Percentiles rank a stretch among this genome's conserved stretches.
Evolutionary conservation across 2,329 filamentous ascomycete genomes (phyloP).

Genomic region (Onygenales sp.): DNA sequence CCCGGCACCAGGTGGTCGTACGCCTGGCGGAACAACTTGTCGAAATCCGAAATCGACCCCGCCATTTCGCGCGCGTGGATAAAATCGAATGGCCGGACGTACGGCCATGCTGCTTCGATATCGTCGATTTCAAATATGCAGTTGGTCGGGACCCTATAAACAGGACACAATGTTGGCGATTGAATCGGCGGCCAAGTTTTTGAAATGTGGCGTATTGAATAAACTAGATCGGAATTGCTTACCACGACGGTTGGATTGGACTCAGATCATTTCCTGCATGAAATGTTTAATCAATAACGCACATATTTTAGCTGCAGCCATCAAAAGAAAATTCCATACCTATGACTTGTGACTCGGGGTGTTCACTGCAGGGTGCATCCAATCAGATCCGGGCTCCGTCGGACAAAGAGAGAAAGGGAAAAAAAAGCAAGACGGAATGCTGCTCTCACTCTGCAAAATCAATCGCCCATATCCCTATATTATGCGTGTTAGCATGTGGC

Average conservation of each 20-base stretch:
- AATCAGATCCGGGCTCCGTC: constrained; percentile 7
- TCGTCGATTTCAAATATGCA: constrained; percentile 18
- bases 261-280: constrained; percentile 5
- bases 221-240: neutral
- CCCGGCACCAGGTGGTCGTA: constrained; percentile 34
- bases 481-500: constrained; percentile 9
- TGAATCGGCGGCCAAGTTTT: no score
- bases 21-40: constrained; percentile 13
- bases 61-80: constrained; percentile 16
- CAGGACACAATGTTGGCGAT: neutral
- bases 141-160: constrained; percentile 17
- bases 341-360: neutral
- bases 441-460: constrained; percentile 27
- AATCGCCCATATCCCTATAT: constrained; percentile 30
- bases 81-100: constrained; percentile 7
- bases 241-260: constrained; percentile 6
- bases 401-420: no score
- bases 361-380: neutral
- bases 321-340: constrained; percentile 9
- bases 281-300: neutral
- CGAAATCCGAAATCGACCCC: constrained; percentile 14
- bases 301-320: neutral
- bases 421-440: constrained; percentile 11
- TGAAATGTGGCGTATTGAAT: no score
- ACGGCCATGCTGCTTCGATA: constrained; percentile 16